phyloP scores from a whole-genome alignment of 257 asterid species.

The Fraxinus pennsylvanica region DNA sequence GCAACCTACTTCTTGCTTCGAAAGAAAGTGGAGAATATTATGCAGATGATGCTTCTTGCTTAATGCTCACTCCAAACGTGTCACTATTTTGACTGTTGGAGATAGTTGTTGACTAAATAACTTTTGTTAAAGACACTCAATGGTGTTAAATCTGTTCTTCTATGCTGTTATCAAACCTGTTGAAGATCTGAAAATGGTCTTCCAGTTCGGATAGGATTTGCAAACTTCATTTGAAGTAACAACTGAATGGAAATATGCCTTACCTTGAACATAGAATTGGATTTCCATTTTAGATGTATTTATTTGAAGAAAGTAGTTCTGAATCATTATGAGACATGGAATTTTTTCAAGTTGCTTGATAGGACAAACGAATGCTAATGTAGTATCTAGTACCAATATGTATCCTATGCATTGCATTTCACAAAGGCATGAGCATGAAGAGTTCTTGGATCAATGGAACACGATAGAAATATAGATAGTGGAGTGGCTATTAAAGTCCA shows the following conservation, averaged over 20 bases:
- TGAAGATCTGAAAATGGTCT: neutral
- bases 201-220: neutral
- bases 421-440: neutral
- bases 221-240: neutral
- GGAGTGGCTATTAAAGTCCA: too few species aligned
- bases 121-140: neutral
- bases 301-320: neutral
- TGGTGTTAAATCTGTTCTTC: neutral
- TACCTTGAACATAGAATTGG: neutral
- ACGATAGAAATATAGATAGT: neutral
- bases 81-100: neutral
- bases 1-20: neutral
- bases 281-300: neutral
- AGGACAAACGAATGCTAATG: neutral
- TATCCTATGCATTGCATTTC: neutral
- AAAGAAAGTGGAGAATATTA: neutral
- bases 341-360: neutral
- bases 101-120: neutral
- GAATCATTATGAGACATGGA: neutral
- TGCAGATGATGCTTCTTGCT: neutral
- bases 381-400: neutral
- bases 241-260: neutral
- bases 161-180: neutral
- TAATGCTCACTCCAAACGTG: neutral
- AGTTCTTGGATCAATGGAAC: neutral